phyloP scores from a whole-genome alignment of 2,329 filamentous ascomycete genomes.

The Periconia digitata region DNA sequence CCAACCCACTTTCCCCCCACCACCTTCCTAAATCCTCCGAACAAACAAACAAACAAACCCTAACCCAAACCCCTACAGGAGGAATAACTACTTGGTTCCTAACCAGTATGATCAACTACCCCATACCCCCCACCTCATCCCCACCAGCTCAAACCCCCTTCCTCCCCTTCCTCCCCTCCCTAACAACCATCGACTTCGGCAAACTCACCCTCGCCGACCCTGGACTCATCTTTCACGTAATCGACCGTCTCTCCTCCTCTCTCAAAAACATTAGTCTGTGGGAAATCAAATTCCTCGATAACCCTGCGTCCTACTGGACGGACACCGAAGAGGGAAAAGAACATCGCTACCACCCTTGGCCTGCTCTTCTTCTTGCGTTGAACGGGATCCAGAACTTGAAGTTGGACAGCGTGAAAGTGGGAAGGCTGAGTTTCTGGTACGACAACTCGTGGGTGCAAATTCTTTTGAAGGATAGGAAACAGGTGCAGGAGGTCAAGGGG shows the following conservation, averaged over 20 bases:
- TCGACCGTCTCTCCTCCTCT: not conserved
- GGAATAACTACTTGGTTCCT: too few relatives aligned
- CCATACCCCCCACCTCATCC: too few relatives aligned
- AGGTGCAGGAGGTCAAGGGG: too few relatives aligned
- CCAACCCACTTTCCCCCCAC: too few relatives aligned
- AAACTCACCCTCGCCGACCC: not conserved
- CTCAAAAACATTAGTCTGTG: not conserved
- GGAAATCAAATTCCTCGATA: not conserved
- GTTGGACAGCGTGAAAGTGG: not conserved
- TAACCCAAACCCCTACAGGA: too few relatives aligned
- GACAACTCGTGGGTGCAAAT: too few relatives aligned
- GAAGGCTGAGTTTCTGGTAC: not conserved
- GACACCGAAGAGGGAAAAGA: not conserved
- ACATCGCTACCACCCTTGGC: not conserved
- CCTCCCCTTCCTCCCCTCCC: not conserved
- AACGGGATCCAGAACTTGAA: not conserved
- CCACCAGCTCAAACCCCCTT: too few relatives aligned
- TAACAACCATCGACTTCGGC: not conserved
- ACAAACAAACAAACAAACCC: too few relatives aligned
- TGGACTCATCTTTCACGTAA: not conserved
- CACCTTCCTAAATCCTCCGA: too few relatives aligned
- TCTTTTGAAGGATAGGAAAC: too few relatives aligned
- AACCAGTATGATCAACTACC: too few relatives aligned
- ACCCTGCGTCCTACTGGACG: not conserved
- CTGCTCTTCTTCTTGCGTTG: not conserved